Evolutionary conservation across 2,329 filamentous ascomycete species (phyloP).

Genomic region (Onygenales sp.): DNA sequence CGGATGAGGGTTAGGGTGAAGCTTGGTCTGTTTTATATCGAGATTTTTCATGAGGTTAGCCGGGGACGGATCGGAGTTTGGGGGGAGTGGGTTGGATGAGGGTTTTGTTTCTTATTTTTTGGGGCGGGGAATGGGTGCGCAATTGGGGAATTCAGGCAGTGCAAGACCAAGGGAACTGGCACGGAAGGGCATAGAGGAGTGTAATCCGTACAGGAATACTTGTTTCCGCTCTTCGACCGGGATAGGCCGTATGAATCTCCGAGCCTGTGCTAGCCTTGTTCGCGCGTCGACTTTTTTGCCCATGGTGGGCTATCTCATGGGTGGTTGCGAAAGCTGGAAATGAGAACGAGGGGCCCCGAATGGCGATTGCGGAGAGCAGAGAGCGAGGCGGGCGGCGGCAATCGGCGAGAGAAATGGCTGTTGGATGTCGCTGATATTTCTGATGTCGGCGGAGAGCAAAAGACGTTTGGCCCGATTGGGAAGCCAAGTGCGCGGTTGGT

Average conservation of each 20-base stretch:
- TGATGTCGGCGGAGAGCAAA: no score
- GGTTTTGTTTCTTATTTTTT: background rate
- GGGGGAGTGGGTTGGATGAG: background rate
- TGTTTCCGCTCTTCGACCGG: conserved; percentile 26
- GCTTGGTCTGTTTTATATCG: conserved; percentile 52
- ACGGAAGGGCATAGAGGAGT: background rate
- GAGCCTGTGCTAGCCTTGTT: background rate
- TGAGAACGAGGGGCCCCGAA: background rate
- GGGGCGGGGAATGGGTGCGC: background rate
- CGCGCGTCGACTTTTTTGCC: background rate
- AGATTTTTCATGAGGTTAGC: background rate
- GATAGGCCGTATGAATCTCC: conserved; percentile 2
- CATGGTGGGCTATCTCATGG: conserved; percentile 1
- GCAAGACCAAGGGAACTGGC: background rate
- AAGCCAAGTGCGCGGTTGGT: background rate
- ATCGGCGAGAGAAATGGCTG: no score
- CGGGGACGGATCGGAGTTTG: conserved; percentile 1
- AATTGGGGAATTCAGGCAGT: background rate
- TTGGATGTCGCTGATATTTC: no score
- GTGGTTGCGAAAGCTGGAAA: background rate
- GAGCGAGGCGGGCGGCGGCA: no score
- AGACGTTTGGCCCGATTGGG: no score
- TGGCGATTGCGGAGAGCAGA: background rate
- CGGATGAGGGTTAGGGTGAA: conserved; percentile 72
- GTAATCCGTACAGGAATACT: conserved; percentile 36